A percentile compares a stretch with the other conserved stretches of the same genome.
These are phyloP conservation scores for Prunus padus DNA, from an alignment of 306 rosid species.

Conservation along the genomic window DNA sequence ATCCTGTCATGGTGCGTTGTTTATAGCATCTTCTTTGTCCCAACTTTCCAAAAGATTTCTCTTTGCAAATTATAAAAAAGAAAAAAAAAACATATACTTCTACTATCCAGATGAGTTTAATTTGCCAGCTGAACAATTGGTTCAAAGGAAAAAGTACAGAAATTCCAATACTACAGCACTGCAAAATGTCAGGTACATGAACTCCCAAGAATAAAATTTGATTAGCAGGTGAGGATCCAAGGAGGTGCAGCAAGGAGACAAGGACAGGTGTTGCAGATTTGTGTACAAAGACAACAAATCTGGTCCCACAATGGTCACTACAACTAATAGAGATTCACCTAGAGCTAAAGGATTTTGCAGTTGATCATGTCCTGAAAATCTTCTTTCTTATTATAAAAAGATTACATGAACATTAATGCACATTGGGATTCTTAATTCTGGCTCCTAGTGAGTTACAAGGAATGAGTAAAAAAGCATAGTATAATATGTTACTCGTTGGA, in stretches of 20 bases:
- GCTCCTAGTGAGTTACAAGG: slow-evolving; percentile 62
- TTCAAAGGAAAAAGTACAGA: slow-evolving; percentile 18
- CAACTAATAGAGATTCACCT: slow-evolving; percentile 48
- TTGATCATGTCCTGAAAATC: slow-evolving; percentile 39
- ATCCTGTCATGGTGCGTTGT: slow-evolving; percentile 13
- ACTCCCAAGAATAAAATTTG: slow-evolving; percentile 31
- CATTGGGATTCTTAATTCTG: slow-evolving; percentile 54
- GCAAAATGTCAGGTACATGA: slow-evolving; percentile 40
- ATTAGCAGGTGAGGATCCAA: slow-evolving; percentile 38
- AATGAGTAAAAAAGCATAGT: slow-evolving; percentile 34
- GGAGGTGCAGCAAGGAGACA: slow-evolving; percentile 42
- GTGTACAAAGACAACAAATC: slow-evolving; percentile 50
- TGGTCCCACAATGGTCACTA: slow-evolving; percentile 64
- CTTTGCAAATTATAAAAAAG: neutral
- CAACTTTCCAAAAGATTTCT: slow-evolving; percentile 12
- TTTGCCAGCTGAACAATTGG: slow-evolving; percentile 17
- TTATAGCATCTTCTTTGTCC: slow-evolving; percentile 12
- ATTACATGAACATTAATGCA: slow-evolving; percentile 65
- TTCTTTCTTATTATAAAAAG: slow-evolving; percentile 57
- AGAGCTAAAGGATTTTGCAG: slow-evolving; percentile 36
- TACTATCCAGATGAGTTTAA: neutral
- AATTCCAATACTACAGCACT: slow-evolving; percentile 35
- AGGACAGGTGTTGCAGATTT: slow-evolving; percentile 54
- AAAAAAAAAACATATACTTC: neutral
- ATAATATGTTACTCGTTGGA: slow-evolving; percentile 48